Evolutionary conservation across 345 rosid species (phyloP).

Genomic region (Syzygium grande): DNA sequence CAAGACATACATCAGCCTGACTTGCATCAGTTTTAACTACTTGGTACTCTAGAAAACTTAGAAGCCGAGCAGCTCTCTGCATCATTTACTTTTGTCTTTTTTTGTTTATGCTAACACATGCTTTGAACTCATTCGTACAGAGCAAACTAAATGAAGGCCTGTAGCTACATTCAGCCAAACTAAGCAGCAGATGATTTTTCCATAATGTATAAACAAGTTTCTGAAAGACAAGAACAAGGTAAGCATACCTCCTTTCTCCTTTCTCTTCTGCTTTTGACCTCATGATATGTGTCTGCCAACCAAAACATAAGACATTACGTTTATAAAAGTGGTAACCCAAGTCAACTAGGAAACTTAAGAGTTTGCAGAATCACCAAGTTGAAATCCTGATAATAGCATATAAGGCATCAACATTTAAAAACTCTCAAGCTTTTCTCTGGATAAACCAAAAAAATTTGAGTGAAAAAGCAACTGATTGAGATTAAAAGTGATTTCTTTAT

Average conservation of each 20-base stretch:
- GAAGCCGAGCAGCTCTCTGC: neutral
- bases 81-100: neutral
- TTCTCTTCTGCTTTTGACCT: slow-evolving; percentile 66
- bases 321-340: neutral
- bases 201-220: neutral
- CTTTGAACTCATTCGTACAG: neutral
- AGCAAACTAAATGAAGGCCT: neutral
- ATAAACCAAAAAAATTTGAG: neutral
- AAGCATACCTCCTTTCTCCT: slow-evolving; percentile 58
- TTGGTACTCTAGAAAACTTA: neutral
- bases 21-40: neutral
- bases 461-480: neutral
- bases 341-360: neutral
- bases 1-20: neutral
- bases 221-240: neutral
- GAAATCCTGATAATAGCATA: neutral
- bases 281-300: slow-evolving; percentile 83
- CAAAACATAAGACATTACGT: neutral
- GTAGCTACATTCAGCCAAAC: neutral
- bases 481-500: neutral
- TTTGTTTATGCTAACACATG: neutral
- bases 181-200: neutral
- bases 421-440: neutral
- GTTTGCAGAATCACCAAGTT: neutral
- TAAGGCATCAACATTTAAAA: neutral